These are phyloP conservation scores for Cutaneotrichosporon sp. DNA, from an alignment of 1,284 basidiomycete species.

Conservation along the genomic window DNA sequence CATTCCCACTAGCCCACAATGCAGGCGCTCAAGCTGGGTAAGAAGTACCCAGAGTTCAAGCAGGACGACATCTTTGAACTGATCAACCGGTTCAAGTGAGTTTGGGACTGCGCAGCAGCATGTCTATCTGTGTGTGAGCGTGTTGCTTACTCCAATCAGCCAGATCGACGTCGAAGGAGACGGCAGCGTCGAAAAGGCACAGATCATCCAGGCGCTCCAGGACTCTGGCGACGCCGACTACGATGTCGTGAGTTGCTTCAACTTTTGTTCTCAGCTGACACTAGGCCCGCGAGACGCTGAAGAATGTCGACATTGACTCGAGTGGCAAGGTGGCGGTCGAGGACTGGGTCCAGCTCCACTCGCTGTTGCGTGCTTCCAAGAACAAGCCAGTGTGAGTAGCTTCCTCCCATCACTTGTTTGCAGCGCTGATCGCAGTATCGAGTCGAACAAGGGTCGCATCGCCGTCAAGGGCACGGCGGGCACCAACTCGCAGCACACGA, in stretches of 20 bases:
- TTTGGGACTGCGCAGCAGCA: no score
- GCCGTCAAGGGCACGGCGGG: slow-evolving; percentile 86
- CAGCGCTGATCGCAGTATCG: slow-evolving; percentile 49
- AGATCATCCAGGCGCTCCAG: slow-evolving; percentile 71
- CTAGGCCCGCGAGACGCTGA: slow-evolving; percentile 67
- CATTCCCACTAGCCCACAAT: slow-evolving; percentile 24
- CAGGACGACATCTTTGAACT: slow-evolving; percentile 90
- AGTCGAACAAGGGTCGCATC: slow-evolving; percentile 77
- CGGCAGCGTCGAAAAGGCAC: slow-evolving; percentile 75
- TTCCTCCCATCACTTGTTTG: background rate
- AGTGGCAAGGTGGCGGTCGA: slow-evolving; percentile 95
- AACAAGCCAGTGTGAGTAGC: slow-evolving; percentile 36
- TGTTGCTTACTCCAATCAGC: slow-evolving; percentile 50
- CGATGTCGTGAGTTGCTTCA: slow-evolving; percentile 62
- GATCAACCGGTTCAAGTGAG: slow-evolving; percentile 89
- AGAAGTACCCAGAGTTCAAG: slow-evolving; percentile 87
- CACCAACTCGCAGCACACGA: slow-evolving; percentile 92
- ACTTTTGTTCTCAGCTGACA: background rate
- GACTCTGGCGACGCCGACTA: slow-evolving; percentile 74
- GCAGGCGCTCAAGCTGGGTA: slow-evolving; percentile 62
- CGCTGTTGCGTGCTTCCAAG: slow-evolving; percentile 36
- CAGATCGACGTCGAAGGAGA: slow-evolving; percentile 76
- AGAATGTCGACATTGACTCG: slow-evolving; percentile 88
- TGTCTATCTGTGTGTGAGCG: slow-evolving; percentile 2
- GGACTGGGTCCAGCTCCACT: slow-evolving; percentile 75